phyloP scores from a whole-genome alignment of 2,329 filamentous ascomycete genomes.

The Botrytis medusae region DNA sequence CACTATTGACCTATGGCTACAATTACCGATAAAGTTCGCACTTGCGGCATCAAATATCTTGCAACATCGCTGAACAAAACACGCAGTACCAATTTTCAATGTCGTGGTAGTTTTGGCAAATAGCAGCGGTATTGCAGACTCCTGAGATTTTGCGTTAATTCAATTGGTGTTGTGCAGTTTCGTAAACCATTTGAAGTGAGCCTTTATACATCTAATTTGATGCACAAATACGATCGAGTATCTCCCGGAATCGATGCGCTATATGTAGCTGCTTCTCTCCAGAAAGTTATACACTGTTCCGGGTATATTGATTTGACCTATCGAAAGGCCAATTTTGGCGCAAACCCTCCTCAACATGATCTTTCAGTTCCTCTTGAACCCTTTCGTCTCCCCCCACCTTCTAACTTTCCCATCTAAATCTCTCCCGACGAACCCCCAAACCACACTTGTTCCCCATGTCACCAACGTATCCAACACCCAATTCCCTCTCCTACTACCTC shows the following conservation, averaged over 20 bases:
- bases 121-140: neutral
- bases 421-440: conserved; percentile 58
- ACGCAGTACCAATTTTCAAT: neutral
- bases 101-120: neutral
- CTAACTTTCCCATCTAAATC: conserved; percentile 59
- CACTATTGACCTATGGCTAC: neutral
- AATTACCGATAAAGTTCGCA: neutral
- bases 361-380: conserved; percentile 51
- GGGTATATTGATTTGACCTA: too few species aligned
- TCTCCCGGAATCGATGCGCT: neutral
- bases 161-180: neutral
- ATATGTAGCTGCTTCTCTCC: neutral
- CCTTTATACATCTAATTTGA: neutral
- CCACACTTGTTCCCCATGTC: conserved; percentile 52
- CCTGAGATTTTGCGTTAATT: neutral
- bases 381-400: conserved; percentile 56
- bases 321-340: too few species aligned
- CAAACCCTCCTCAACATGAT: neutral
- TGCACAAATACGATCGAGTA: neutral
- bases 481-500: conserved; percentile 57
- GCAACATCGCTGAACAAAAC: neutral
- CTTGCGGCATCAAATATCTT: neutral
- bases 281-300: neutral
- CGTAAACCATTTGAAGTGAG: neutral
- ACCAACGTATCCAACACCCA: conserved; percentile 60